phyloP scores from a whole-genome alignment of 2,329 filamentous ascomycete species.

The Verticillium longisporum region DNA sequence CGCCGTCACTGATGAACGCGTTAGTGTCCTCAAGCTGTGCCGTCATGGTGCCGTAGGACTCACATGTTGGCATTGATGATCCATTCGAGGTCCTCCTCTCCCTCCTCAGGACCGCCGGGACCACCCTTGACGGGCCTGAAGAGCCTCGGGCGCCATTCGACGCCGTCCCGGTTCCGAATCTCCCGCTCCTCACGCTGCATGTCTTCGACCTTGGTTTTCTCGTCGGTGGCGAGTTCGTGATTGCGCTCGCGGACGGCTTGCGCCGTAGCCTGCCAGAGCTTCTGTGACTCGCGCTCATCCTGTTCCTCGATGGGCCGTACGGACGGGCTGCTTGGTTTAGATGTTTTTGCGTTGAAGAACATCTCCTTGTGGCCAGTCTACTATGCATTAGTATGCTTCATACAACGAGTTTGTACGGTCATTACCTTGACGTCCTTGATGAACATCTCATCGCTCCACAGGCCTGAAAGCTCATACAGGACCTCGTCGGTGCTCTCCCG shows the following conservation, averaged over 20 bases:
- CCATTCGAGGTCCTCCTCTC: constrained; percentile 89
- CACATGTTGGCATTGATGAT: constrained; percentile 85
- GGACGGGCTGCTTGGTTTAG: constrained; percentile 67
- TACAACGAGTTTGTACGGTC: not conserved
- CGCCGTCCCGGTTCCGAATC: constrained; percentile 65
- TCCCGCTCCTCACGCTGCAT: constrained; percentile 85
- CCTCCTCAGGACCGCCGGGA: constrained; percentile 65
- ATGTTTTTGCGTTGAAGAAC: constrained; percentile 78
- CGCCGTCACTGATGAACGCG: constrained; percentile 43
- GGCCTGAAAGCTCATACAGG: constrained; percentile 83
- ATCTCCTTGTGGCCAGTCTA: constrained; percentile 85
- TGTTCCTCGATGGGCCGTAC: constrained; percentile 80
- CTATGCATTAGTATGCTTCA: not conserved
- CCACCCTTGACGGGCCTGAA: constrained; percentile 72
- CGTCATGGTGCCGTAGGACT: constrained; percentile 14
- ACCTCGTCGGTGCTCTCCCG: constrained; percentile 80
- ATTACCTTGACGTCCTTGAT: constrained; percentile 73
- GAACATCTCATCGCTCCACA: constrained; percentile 94
- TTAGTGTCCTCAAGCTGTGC: constrained; percentile 1
- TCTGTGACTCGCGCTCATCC: constrained; percentile 82
- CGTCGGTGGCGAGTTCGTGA: constrained; percentile 83
- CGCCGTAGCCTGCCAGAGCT: constrained; percentile 75
- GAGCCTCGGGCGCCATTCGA: constrained; percentile 82
- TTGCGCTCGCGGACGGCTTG: constrained; percentile 78
- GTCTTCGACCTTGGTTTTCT: constrained; percentile 95